A percentile compares a stretch with the other conserved stretches of the same genome.
These are phyloP conservation scores for Beauveria scarabaeidicola DNA, from an alignment of 2,329 filamentous ascomycete genomes.

Conservation along the genomic window DNA sequence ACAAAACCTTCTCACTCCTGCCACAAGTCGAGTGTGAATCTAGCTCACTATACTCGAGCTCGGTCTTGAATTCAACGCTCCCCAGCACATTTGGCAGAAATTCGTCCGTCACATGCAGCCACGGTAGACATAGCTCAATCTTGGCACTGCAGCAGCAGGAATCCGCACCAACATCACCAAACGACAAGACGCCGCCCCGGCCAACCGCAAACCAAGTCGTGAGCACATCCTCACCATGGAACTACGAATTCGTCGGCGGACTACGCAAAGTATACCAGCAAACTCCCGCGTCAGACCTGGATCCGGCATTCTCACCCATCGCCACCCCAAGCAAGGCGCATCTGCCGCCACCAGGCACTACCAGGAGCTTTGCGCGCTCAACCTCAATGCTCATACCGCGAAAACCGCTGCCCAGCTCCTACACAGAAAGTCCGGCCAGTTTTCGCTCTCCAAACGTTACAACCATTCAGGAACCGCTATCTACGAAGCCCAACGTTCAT, in stretches of 20 bases:
- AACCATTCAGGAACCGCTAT: background rate
- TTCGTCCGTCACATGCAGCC: conserved; percentile 36
- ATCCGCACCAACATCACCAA: conserved; percentile 16
- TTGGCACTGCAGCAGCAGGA: conserved; percentile 39
- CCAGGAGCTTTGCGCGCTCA: background rate
- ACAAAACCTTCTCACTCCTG: conserved; percentile 51
- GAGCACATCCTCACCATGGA: conserved; percentile 36
- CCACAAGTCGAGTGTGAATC: conserved; percentile 25
- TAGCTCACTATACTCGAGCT: conserved; percentile 25
- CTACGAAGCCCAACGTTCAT: background rate
- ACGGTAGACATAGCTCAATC: conserved; percentile 40
- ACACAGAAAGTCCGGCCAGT: background rate
- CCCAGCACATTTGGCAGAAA: conserved; percentile 40
- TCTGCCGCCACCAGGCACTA: background rate
- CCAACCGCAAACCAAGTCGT: background rate
- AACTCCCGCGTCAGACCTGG: conserved; percentile 19
- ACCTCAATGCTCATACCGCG: conserved; percentile 2
- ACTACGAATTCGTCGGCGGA: conserved; percentile 46
- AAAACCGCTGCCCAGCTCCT: conserved; percentile 4
- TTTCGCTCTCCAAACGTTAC: background rate
- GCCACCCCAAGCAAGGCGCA: conserved; percentile 16
- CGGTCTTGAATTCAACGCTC: conserved; percentile 37
- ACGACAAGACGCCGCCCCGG: background rate
- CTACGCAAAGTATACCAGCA: conserved; percentile 42
- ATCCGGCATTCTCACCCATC: background rate